These are phyloP conservation scores for Starmerella riodocensis DNA, from an alignment of 805 yeast species.

Conservation along the genomic window DNA sequence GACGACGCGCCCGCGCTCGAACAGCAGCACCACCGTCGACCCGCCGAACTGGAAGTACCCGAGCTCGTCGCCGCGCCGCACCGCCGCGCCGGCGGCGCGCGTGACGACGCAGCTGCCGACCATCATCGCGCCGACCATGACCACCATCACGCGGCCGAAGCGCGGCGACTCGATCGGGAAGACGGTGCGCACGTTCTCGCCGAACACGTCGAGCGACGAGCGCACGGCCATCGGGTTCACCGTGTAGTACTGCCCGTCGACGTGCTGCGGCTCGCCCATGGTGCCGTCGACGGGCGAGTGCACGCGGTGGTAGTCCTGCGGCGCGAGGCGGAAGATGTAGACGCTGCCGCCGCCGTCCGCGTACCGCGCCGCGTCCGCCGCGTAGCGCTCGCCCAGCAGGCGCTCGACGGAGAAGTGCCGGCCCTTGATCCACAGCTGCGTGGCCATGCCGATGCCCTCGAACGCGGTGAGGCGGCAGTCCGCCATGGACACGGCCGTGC, in stretches of 20 bases:
- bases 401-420: constrained; percentile 54
- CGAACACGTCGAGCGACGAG: constrained; percentile 77
- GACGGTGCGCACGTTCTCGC: constrained; percentile 73
- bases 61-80: constrained; percentile 64
- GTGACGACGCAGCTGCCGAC: constrained; percentile 81
- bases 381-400: constrained; percentile 37
- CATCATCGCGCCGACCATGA: constrained; percentile 97
- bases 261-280: constrained; percentile 49
- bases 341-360: constrained; percentile 38
- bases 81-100: constrained; percentile 42
- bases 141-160: constrained; percentile 68
- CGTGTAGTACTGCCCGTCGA: constrained; percentile 86
- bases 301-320: constrained; percentile 92
- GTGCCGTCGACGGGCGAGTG: constrained; percentile 76
- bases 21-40: constrained; percentile 61
- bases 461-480: constrained; percentile 77
- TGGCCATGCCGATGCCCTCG: constrained; percentile 44
- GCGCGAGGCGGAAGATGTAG: constrained; percentile 79
- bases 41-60: constrained; percentile 98
- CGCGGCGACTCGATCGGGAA: constrained; percentile 60
- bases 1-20: constrained; percentile 32
- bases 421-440: constrained; percentile 82
- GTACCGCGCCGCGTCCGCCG: constrained; percentile 29
- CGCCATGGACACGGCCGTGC: constrained; percentile 61
- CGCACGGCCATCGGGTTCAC: constrained; percentile 97